phyloP scores from a whole-genome alignment of 768 basidiomycete species.

The Astraeus odoratus region DNA sequence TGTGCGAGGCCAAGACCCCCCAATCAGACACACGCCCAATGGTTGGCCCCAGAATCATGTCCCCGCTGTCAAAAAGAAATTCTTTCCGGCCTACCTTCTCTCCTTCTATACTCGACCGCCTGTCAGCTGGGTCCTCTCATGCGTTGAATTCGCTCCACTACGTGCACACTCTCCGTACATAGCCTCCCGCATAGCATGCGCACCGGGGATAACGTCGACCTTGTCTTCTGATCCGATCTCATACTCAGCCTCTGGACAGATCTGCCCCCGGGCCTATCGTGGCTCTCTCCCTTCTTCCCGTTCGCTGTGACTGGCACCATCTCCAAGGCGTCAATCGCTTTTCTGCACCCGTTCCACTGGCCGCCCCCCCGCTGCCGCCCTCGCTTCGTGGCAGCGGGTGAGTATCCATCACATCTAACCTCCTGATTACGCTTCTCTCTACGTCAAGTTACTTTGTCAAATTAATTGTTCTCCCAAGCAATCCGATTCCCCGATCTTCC shows the following conservation, averaged over 20 bases:
- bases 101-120: constrained; percentile 8
- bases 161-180: not conserved
- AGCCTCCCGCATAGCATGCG: not conserved
- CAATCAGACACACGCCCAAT: no score
- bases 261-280: not conserved
- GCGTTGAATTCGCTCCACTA: constrained; percentile 9
- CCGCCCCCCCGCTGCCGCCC: constrained; percentile 9
- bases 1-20: not conserved
- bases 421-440: constrained; percentile 27
- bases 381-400: constrained; percentile 14
- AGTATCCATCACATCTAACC: constrained; percentile 14
- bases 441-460: constrained; percentile 27
- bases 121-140: constrained; percentile 10
- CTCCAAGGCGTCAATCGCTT: not conserved
- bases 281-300: no score
- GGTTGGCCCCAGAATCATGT: not conserved
- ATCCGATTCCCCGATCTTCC: constrained; percentile 25
- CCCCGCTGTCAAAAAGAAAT: not conserved
- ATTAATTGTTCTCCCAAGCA: constrained; percentile 26
- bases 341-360: constrained; percentile 5
- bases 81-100: not conserved
- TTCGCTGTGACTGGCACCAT: no score
- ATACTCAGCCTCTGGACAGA: constrained; percentile 1
- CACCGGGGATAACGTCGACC: constrained; percentile 5
- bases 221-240: constrained; percentile 9